Percentiles rank a stretch among this genome's conserved stretches.
phyloP scores from a whole-genome alignment of 2,329 filamentous ascomycete genomes.

The Fusarium virguliforme region DNA sequence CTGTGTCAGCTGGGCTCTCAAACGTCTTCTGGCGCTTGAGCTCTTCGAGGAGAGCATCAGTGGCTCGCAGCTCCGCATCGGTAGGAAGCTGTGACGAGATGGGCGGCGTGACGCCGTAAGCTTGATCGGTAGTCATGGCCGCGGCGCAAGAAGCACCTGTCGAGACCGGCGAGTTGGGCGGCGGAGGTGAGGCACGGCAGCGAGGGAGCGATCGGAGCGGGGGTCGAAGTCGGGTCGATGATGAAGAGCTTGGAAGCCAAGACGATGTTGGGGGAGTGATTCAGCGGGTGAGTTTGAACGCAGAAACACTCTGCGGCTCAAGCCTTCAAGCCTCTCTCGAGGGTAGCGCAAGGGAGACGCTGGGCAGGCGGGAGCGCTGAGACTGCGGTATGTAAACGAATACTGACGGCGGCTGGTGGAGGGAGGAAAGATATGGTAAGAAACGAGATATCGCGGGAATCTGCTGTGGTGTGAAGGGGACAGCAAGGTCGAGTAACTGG shows the following conservation, averaged over 20 bases:
- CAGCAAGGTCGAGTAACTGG: slow-evolving; percentile 21
- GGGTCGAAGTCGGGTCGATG: slow-evolving; percentile 12
- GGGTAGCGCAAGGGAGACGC: slow-evolving; percentile 46
- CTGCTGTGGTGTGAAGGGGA: slow-evolving; percentile 31
- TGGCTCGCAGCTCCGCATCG: slow-evolving; percentile 81
- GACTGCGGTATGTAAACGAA: slow-evolving; percentile 38
- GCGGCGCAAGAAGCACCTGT: slow-evolving; percentile 22
- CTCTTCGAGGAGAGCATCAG: slow-evolving; percentile 85
- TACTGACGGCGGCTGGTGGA: slow-evolving; percentile 27
- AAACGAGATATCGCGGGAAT: slow-evolving; percentile 32
- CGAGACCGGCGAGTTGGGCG: slow-evolving; percentile 22
- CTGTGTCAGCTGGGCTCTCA: slow-evolving; percentile 85
- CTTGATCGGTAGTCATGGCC: slow-evolving; percentile 59
- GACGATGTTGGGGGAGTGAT: slow-evolving; percentile 11
- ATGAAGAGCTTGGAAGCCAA: slow-evolving; percentile 14
- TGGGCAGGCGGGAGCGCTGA: slow-evolving; percentile 30
- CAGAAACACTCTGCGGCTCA: slow-evolving; percentile 9
- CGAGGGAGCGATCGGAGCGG: neutral
- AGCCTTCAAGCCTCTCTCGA: slow-evolving; percentile 43
- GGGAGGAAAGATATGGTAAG: slow-evolving; percentile 30
- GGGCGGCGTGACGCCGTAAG: slow-evolving; percentile 83
- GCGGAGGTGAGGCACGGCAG: slow-evolving; percentile 8
- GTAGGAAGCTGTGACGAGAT: slow-evolving; percentile 86
- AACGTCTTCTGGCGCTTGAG: slow-evolving; percentile 93
- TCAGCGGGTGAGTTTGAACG: slow-evolving; percentile 9